Conservation (phyloP, 768 basidiomycete genomes). For the Tylopilus plumbeoviolaceoides region DNA sequence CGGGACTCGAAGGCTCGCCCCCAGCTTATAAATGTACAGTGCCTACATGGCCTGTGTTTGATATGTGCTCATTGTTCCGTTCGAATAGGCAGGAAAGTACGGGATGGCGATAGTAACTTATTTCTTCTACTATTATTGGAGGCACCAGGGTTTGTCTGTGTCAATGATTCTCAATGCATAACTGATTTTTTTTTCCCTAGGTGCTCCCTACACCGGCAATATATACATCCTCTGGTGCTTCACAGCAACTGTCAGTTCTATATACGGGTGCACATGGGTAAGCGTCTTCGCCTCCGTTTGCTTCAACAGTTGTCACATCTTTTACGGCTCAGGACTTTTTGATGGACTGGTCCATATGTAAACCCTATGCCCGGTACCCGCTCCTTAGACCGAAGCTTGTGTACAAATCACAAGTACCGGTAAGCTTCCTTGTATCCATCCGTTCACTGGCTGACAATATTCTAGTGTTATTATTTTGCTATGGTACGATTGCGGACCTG, state of each 20-base stretch:
- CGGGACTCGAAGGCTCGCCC: conserved; percentile 65
- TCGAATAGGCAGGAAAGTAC: conserved; percentile 79
- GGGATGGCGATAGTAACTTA: conserved; percentile 57
- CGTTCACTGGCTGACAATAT: background rate
- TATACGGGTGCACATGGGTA: conserved; percentile 82
- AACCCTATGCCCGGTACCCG: conserved; percentile 48
- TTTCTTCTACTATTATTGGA: conserved; percentile 75
- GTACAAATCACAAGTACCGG: conserved; percentile 61
- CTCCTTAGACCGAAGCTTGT: conserved; percentile 75
- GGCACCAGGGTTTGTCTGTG: conserved; percentile 47
- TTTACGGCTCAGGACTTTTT: conserved; percentile 59
- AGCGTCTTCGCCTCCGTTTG: conserved; percentile 14
- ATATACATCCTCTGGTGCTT: conserved; percentile 73
- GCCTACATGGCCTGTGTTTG: background rate
- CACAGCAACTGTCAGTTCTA: conserved; percentile 54
- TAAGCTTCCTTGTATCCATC: conserved; percentile 28
- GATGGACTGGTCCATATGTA: conserved; percentile 90
- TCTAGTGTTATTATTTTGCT: conserved; percentile 73
- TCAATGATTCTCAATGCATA: background rate
- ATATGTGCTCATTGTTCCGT: background rate
- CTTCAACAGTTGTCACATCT: background rate
- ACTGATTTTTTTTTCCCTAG: conserved; percentile 7
- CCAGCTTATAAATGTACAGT: conserved; percentile 82
- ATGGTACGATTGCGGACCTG: conserved; percentile 44
- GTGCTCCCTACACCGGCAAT: conserved; percentile 37